phyloP scores from a whole-genome alignment of 495 filamentous ascomycete genomes.

The Aspergillus bertholletiae region DNA sequence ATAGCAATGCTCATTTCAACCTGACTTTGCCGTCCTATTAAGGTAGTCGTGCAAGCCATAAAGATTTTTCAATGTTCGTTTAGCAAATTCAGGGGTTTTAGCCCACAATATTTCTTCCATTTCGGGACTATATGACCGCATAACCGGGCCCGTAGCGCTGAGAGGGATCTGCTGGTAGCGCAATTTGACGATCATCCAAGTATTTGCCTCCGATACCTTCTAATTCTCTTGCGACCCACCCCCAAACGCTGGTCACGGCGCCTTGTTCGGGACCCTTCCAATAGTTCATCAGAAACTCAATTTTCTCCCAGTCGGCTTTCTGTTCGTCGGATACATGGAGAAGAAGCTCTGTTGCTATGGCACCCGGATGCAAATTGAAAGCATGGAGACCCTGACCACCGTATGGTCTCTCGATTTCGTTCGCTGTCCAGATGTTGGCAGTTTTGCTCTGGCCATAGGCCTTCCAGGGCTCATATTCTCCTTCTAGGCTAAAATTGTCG shows the following conservation, averaged over 20 bases:
- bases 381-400: conserved; percentile 36
- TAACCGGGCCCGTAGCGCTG: neutral
- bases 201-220: conserved; percentile 43
- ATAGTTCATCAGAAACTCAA: conserved; percentile 16
- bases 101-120: neutral
- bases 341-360: conserved; percentile 23
- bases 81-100: neutral
- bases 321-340: conserved; percentile 17
- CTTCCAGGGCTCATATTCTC: conserved; percentile 30
- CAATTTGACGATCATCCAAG: conserved; percentile 27
- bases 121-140: neutral
- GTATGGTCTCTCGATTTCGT: conserved; percentile 44
- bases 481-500: conserved; percentile 27
- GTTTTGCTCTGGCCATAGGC: conserved; percentile 39
- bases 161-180: neutral
- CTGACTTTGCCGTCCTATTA: too few species aligned
- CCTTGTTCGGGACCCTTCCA: conserved; percentile 34
- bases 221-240: conserved; percentile 32
- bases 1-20: too few species aligned
- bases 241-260: conserved; percentile 44
- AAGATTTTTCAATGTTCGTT: too few species aligned
- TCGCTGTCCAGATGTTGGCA: conserved; percentile 41
- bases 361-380: conserved; percentile 38
- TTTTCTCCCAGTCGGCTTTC: conserved; percentile 10
- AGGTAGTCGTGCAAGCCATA: too few species aligned